Percentiles rank a stretch among this genome's conserved stretches.
Conservation (phyloP, 352 stramenopile species). For the Aphanomyces euteiches region DNA sequence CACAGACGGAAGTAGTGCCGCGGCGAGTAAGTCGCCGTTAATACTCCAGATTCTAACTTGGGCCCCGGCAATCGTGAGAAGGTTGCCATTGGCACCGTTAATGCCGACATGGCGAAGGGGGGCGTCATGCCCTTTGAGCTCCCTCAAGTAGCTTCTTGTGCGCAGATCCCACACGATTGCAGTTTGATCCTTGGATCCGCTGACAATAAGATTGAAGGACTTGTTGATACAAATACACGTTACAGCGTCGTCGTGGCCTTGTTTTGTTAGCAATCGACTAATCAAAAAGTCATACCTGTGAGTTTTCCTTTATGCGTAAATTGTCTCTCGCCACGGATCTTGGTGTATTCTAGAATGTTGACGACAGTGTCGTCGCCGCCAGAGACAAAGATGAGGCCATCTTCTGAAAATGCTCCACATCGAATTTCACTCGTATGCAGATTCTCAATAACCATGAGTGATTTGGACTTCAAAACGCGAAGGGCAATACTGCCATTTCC, state of each 20-base stretch:
- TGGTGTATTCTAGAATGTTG: slow-evolving; percentile 66
- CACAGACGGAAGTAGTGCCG: slow-evolving; percentile 40
- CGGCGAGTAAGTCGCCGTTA: slow-evolving; percentile 68
- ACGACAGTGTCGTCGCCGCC: slow-evolving; percentile 66
- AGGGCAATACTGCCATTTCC: slow-evolving; percentile 58
- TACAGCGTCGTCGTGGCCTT: slow-evolving; percentile 56
- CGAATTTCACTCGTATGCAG: slow-evolving; percentile 53
- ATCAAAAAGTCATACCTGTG: slow-evolving; percentile 32
- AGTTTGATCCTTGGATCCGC: slow-evolving; percentile 50
- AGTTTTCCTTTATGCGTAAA: slow-evolving; percentile 70
- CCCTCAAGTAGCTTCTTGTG: slow-evolving; percentile 51
- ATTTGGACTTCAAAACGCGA: slow-evolving; percentile 56
- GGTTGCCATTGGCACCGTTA: slow-evolving; percentile 63
- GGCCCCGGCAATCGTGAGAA: slow-evolving; percentile 46
- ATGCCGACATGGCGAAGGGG: slow-evolving; percentile 57
- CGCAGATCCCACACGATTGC: slow-evolving; percentile 72
- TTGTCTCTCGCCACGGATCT: slow-evolving; percentile 49
- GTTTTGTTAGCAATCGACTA: too few species aligned
- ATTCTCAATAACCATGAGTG: slow-evolving; percentile 59
- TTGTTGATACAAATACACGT: slow-evolving; percentile 65
- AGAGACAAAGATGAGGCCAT: slow-evolving; percentile 54
- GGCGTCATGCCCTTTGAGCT: slow-evolving; percentile 50
- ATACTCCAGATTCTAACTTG: slow-evolving; percentile 75
- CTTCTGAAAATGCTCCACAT: slow-evolving; percentile 56
- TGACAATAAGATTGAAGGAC: slow-evolving; percentile 65